Conservation (phyloP, 139 green algal species). For the Nannochloris sp. region DNA sequence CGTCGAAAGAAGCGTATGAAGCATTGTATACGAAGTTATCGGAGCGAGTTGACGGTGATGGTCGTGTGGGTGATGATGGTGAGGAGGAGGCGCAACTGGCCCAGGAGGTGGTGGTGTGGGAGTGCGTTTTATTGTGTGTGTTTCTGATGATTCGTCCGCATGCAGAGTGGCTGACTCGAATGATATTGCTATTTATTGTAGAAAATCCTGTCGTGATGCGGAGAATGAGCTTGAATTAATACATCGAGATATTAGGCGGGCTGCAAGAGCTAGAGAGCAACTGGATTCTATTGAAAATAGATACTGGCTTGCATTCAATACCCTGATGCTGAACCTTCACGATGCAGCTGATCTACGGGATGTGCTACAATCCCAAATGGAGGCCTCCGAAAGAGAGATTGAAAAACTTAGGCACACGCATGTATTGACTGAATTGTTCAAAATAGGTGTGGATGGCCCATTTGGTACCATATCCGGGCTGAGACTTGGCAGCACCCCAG, state of each 20-base stretch:
- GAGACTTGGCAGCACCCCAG: slow-evolving; percentile 68
- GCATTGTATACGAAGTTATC: background rate
- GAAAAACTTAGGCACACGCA: slow-evolving; percentile 22
- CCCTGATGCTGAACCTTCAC: slow-evolving; percentile 5
- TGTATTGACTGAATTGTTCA: slow-evolving; percentile 81
- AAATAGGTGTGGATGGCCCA: slow-evolving; percentile 76
- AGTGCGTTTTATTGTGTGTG: too few relatives aligned
- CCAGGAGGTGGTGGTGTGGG: too few relatives aligned
- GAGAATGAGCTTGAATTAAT: background rate
- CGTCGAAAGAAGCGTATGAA: slow-evolving; percentile 49
- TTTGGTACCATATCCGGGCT: slow-evolving; percentile 85
- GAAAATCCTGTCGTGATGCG: too few relatives aligned
- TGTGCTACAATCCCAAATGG: background rate
- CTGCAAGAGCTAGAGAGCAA: slow-evolving; percentile 3
- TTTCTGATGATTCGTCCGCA: too few relatives aligned
- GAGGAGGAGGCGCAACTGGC: too few relatives aligned
- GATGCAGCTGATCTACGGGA: background rate
- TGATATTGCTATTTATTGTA: too few relatives aligned
- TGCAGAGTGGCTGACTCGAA: too few relatives aligned
- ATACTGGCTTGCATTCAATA: slow-evolving; percentile 21
- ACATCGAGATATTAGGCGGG: slow-evolving; percentile 5
- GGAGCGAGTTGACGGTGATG: too few relatives aligned
- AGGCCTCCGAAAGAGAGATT: background rate
- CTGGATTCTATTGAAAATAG: slow-evolving; percentile 19
- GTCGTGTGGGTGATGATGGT: too few relatives aligned